Percentiles rank a stretch among this genome's conserved stretches.
Evolutionary conservation across 495 filamentous ascomycete genomes (phyloP).

Genomic region (Pseudevernia furfuracea): DNA sequence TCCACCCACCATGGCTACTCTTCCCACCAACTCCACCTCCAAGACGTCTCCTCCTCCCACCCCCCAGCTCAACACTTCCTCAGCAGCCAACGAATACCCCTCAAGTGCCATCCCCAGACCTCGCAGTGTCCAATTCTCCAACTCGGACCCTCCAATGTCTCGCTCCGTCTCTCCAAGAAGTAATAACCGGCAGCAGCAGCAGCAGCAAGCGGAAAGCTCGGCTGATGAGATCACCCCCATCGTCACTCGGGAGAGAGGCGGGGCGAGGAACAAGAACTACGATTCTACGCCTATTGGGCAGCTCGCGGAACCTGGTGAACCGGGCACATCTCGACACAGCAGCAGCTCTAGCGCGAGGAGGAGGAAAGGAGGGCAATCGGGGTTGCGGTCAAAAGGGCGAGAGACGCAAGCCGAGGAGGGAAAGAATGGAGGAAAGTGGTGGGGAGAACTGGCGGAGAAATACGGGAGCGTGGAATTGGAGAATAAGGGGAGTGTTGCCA

Average conservation of each 20-base stretch:
- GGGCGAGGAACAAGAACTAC: constrained; percentile 14
- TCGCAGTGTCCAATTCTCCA: constrained; percentile 17
- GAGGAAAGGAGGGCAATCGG: background rate
- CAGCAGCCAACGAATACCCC: background rate
- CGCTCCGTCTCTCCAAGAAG: constrained; percentile 14
- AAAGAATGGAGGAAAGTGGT: constrained; percentile 37
- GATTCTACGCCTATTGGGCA: constrained; percentile 10
- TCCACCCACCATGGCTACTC: constrained; percentile 4
- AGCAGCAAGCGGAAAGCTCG: constrained; percentile 20
- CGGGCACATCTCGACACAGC: background rate
- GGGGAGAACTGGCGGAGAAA: constrained; percentile 48
- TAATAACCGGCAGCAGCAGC: constrained; percentile 7
- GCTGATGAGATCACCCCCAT: constrained; percentile 32
- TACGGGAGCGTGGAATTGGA: constrained; percentile 85
- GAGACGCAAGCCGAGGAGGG: background rate
- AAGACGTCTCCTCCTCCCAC: background rate
- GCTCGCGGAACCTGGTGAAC: background rate
- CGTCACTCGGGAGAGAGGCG: constrained; percentile 22
- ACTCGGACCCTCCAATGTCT: constrained; percentile 11
- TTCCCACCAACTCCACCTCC: background rate
- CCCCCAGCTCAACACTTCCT: background rate
- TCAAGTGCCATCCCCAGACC: constrained; percentile 3
- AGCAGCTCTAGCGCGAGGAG: constrained; percentile 15
- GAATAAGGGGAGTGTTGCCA: constrained; percentile 91
- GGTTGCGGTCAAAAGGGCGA: background rate